Conservation (phyloP, 768 basidiomycete genomes). For the Russula sp. region DNA sequence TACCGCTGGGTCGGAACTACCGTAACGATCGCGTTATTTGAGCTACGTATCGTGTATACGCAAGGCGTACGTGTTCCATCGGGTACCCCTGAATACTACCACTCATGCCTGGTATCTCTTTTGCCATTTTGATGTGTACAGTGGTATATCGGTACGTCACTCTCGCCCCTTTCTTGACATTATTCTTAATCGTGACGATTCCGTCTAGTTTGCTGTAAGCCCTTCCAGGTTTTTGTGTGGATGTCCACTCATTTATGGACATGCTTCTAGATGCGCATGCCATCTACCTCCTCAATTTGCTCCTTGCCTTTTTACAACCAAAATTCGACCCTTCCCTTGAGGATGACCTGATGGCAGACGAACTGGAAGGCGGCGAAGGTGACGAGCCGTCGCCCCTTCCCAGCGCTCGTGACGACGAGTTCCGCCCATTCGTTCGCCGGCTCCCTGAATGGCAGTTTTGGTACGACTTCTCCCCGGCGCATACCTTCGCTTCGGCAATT, state of each 20-base stretch:
- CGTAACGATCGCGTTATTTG: slow-evolving; percentile 67
- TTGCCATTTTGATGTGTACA: slow-evolving; percentile 28
- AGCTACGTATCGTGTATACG: slow-evolving; percentile 77
- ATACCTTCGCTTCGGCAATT: background rate
- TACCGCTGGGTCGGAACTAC: slow-evolving; percentile 82
- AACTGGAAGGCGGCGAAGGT: slow-evolving; percentile 80
- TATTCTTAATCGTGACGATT: slow-evolving; percentile 7
- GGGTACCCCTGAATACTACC: background rate
- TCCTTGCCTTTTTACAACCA: slow-evolving; percentile 96
- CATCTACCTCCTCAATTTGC: slow-evolving; percentile 92
- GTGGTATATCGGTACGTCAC: slow-evolving; percentile 87
- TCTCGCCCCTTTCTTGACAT: background rate
- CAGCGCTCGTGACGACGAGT: slow-evolving; percentile 81
- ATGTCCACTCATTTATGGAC: background rate
- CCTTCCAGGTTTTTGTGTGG: background rate
- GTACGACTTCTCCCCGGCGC: slow-evolving; percentile 37
- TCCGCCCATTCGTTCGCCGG: slow-evolving; percentile 92
- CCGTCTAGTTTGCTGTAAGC: slow-evolving; percentile 62
- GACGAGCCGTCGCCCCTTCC: slow-evolving; percentile 51
- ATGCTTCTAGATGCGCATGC: slow-evolving; percentile 68
- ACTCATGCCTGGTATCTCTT: slow-evolving; percentile 10
- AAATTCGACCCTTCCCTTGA: slow-evolving; percentile 96
- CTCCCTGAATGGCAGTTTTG: slow-evolving; percentile 98
- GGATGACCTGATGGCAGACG: slow-evolving; percentile 88
- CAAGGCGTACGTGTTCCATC: slow-evolving; percentile 47